These are phyloP conservation scores for Ceratocystis lukuohia DNA, from an alignment of 2,329 filamentous ascomycete species.

Conservation along the genomic window DNA sequence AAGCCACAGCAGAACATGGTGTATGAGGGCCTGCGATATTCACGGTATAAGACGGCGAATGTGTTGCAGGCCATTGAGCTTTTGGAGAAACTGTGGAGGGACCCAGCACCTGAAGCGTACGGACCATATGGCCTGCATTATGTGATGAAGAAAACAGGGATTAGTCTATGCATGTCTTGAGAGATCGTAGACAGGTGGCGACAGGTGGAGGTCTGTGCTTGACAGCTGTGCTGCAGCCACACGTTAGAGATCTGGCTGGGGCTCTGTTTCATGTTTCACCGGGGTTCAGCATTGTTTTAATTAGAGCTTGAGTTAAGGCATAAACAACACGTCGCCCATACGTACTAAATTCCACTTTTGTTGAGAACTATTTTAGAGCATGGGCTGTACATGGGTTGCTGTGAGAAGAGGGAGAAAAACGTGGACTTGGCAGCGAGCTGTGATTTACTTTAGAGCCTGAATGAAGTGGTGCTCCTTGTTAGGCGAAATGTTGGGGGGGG, in stretches of 20 bases:
- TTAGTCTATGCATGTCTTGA: constrained; percentile 19
- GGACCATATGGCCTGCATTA: constrained; percentile 19
- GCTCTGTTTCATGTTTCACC: background rate
- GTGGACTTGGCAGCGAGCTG: no score
- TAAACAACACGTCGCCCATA: background rate
- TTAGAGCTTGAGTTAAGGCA: background rate
- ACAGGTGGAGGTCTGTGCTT: background rate
- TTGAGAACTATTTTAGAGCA: background rate
- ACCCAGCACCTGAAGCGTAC: constrained; percentile 18
- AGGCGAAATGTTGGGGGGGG: no score
- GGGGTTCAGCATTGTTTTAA: background rate
- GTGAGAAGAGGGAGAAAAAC: background rate
- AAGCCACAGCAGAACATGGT: constrained; percentile 19
- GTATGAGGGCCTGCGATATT: constrained; percentile 18
- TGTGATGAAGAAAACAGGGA: constrained; percentile 19
- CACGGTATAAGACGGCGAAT: constrained; percentile 19
- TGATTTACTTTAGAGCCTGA: no score
- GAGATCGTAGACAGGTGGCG: background rate
- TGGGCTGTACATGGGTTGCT: background rate
- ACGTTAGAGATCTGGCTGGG: background rate
- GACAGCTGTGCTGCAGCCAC: background rate
- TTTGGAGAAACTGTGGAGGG: constrained; percentile 17
- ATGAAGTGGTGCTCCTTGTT: no score
- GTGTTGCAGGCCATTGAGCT: constrained; percentile 19
- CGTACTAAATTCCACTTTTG: background rate